These are phyloP conservation scores for Aspergillus ibericus DNA, from an alignment of 2,329 filamentous ascomycete genomes.

Conservation along the genomic window DNA sequence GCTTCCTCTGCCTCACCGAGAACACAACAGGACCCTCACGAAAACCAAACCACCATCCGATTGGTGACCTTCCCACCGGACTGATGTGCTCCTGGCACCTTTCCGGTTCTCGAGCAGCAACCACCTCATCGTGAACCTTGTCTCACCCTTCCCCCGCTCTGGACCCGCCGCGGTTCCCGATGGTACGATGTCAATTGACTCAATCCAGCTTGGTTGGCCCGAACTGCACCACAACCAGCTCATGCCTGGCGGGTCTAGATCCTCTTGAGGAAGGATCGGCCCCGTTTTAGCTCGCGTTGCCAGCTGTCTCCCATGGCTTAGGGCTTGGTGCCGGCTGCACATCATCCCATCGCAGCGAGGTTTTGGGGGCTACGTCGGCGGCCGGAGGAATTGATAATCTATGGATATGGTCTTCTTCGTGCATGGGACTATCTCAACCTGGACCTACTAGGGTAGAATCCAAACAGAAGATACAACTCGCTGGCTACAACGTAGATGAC, in stretches of 20 bases:
- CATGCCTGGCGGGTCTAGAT: background rate
- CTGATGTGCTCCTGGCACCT: background rate
- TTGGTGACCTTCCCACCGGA: background rate
- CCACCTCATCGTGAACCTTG: background rate
- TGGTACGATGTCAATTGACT: background rate
- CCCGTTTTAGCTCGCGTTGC: slow-evolving; percentile 18
- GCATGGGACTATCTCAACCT: slow-evolving; percentile 1
- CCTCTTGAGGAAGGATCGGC: background rate
- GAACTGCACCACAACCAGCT: background rate
- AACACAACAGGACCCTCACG: background rate
- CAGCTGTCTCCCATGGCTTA: background rate
- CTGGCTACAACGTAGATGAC: background rate
- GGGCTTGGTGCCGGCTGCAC: slow-evolving; percentile 30
- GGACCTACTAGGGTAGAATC: background rate
- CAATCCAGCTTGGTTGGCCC: background rate
- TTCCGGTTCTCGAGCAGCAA: background rate
- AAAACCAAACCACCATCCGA: background rate
- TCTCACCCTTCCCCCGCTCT: background rate
- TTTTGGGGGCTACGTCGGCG: background rate
- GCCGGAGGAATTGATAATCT: background rate
- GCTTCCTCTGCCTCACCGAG: background rate
- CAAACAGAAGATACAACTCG: background rate
- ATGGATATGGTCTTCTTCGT: background rate
- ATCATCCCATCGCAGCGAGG: slow-evolving; percentile 53
- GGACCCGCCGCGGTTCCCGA: background rate